Conservation (phyloP, 2,329 filamentous ascomycete genomes). For the Pseudogymnoascus sp. region DNA sequence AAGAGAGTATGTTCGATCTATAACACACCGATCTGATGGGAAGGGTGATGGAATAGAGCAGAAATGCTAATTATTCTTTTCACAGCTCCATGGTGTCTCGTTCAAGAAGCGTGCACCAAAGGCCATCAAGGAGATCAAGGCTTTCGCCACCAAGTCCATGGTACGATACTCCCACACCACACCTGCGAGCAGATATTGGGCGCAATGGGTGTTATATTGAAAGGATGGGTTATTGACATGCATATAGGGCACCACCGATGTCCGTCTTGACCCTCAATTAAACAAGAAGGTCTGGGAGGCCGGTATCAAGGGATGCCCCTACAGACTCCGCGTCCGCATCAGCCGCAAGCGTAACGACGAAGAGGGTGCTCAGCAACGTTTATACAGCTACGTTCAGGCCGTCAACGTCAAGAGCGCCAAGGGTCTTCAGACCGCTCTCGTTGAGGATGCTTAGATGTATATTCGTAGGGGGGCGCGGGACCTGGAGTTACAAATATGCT, state of each 20-base stretch:
- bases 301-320: conserved; percentile 97
- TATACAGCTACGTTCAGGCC: conserved; percentile 99
- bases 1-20: conserved; percentile 73
- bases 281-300: conserved; percentile 99
- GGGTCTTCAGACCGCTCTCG: conserved; percentile 87
- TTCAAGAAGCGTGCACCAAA: conserved; percentile 99
- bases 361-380: conserved; percentile 98
- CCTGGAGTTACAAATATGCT: conserved; percentile 14
- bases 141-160: conserved; percentile 89
- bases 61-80: conserved; percentile 40
- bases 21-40: conserved; percentile 29
- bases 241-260: conserved; percentile 81
- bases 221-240: conserved; percentile 17
- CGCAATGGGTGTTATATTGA: neutral
- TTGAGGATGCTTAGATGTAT: conserved; percentile 54
- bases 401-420: conserved; percentile 99
- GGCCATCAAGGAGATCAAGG: conserved; percentile 99
- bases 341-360: conserved; percentile 99
- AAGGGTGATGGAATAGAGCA: conserved; percentile 7
- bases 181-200: neutral
- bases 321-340: conserved; percentile 95
- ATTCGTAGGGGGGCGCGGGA: conserved; percentile 7
- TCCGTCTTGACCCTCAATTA: conserved; percentile 95
- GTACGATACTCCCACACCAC: conserved; percentile 47
- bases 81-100: conserved; percentile 84